Percentiles rank a stretch among this genome's conserved stretches.
These are phyloP conservation scores for Wickerhamiella infanticola DNA, from an alignment of 1,139 yeast genomes.

Conservation along the genomic window DNA sequence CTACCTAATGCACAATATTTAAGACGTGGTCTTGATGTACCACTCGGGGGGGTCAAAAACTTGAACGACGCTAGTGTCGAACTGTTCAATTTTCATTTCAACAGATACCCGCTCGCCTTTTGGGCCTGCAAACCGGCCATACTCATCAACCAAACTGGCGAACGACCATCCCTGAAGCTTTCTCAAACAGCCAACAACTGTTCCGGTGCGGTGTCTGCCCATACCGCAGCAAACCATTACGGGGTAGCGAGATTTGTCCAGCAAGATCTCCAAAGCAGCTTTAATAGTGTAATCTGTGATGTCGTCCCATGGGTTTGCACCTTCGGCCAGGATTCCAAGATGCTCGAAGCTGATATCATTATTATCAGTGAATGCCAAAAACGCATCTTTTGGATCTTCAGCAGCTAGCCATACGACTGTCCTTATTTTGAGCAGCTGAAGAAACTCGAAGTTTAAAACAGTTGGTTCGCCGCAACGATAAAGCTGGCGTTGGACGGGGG, in stretches of 20 bases:
- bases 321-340: slow-evolving; percentile 40
- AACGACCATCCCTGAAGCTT: slow-evolving; percentile 90
- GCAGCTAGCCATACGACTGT: slow-evolving; percentile 88
- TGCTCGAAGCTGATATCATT: slow-evolving; percentile 49
- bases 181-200: slow-evolving; percentile 84
- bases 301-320: slow-evolving; percentile 96
- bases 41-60: slow-evolving; percentile 4
- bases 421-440: slow-evolving; percentile 54
- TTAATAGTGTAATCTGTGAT: slow-evolving; percentile 68
- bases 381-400: slow-evolving; percentile 86
- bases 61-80: slow-evolving; percentile 45
- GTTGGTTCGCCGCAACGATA: slow-evolving; percentile 95
- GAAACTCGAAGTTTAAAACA: slow-evolving; percentile 76
- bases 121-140: slow-evolving; percentile 82
- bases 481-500: slow-evolving; percentile 78
- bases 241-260: slow-evolving; percentile 62
- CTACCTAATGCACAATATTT: background rate
- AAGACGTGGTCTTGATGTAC: background rate
- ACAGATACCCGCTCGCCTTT: slow-evolving; percentile 85
- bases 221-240: slow-evolving; percentile 86
- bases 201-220: slow-evolving; percentile 96
- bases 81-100: slow-evolving; percentile 77
- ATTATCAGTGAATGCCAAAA: slow-evolving; percentile 64
- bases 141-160: slow-evolving; percentile 88
- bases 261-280: slow-evolving; percentile 61